Conservation (phyloP, 306 rosid genomes). For the Gleditsia sinensis region DNA sequence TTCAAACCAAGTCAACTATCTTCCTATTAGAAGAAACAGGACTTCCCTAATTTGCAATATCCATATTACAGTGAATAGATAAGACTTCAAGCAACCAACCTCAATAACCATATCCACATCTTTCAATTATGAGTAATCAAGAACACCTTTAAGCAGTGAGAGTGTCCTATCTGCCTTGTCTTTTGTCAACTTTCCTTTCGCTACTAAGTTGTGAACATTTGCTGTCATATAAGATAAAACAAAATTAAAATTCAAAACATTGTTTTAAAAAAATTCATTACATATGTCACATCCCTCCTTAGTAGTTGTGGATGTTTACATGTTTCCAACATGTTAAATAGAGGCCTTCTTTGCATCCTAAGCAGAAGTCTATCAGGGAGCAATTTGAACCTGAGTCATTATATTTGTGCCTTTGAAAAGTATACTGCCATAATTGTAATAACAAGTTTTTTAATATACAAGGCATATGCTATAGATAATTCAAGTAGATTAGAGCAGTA, state of each 20-base stretch:
- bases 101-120: conserved; percentile 94
- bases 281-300: background rate
- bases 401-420: background rate
- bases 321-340: background rate
- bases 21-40: conserved; percentile 4
- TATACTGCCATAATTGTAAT: background rate
- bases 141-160: conserved; percentile 74
- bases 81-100: conserved; percentile 49
- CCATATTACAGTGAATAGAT: background rate
- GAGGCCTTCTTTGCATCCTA: background rate
- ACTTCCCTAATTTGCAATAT: background rate
- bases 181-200: conserved; percentile 67
- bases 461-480: background rate
- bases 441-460: background rate
- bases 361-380: background rate
- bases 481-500: background rate
- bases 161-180: conserved; percentile 69
- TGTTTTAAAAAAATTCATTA: conserved; percentile 5
- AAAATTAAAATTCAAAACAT: background rate
- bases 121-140: conserved; percentile 80
- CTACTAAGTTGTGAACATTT: conserved; percentile 68
- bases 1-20: conserved; percentile 8
- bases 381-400: background rate
- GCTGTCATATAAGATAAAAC: conserved; percentile 49
- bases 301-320: background rate